These are phyloP conservation scores for Centaurea solstitialis DNA, from an alignment of 129 eudicot genomes.

Conservation along the genomic window DNA sequence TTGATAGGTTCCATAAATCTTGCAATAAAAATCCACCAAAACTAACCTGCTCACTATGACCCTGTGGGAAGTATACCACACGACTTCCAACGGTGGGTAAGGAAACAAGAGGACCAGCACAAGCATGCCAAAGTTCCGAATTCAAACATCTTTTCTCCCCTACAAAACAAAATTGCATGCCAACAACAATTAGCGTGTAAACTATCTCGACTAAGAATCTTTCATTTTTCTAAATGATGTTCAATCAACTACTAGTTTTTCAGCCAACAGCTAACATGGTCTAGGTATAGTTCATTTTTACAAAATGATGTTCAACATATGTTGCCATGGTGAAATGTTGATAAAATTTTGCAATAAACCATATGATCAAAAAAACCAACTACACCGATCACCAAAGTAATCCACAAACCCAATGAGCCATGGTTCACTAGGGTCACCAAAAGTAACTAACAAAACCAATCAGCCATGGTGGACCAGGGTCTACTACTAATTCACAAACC, in stretches of 20 bases:
- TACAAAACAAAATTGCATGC: slow-evolving; percentile 21
- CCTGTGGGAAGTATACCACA: slow-evolving; percentile 92
- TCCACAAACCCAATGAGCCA: slow-evolving; percentile 5
- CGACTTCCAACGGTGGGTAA: slow-evolving; percentile 89
- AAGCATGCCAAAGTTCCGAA: slow-evolving; percentile 96
- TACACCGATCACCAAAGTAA: background rate
- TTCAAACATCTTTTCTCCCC: slow-evolving; percentile 88
- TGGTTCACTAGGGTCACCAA: background rate
- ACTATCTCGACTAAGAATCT: background rate
- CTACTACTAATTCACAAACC: background rate
- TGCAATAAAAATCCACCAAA: background rate
- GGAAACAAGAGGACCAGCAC: slow-evolving; percentile 95
- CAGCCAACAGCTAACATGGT: background rate
- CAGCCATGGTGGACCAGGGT: background rate
- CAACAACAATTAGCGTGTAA: background rate
- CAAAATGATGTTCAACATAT: background rate
- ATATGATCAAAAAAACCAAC: slow-evolving; percentile 4
- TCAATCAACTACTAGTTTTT: background rate
- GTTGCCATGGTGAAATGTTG: background rate
- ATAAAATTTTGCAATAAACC: background rate
- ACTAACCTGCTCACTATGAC: slow-evolving; percentile 94
- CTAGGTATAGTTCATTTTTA: background rate
- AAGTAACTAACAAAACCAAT: too few species aligned
- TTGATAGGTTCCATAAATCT: background rate
- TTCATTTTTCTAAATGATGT: background rate